Evolutionary conservation across 768 basidiomycete species (phyloP), one percentile per base, ranked within the genome.

Genomic region (Mycena chlorophos): DNA sequence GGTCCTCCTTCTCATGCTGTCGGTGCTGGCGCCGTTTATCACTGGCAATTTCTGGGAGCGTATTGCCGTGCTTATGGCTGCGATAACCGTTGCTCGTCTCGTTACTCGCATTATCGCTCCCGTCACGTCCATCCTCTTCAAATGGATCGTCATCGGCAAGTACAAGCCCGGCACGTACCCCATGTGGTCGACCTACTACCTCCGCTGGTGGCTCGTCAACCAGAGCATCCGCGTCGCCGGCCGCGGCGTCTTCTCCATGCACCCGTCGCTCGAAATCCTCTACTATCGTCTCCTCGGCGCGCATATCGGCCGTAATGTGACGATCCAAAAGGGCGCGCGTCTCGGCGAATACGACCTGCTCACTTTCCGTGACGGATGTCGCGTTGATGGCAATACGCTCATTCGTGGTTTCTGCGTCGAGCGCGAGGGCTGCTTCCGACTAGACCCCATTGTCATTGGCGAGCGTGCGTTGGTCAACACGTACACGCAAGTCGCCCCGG

Each of bases 241-340:
- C 1, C 72, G 74, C 31, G 78, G 77, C 2, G 64, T 80, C 26
- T 80, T 80, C 55, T 56, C 73, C 19, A 57, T 68, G 37, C 72
- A 76, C 53, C 74, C 77, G 2, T 61, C 63, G 5, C 57, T 77
- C 34, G 68, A 73, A 47, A 66, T 69, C 8, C 55, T 78, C 1
- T 78, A 80, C 66, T 78, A 74, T 63, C 76, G 77, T 8, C 61
- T 79, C 8, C 71, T 80, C 14, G 78, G 78, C 1, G 78, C 78
- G 6, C 68, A 62, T 31, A 75, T 80, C 29, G 78, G 77, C 19
- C 65, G 66, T 26, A 66, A 72, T 52, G 78, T 80, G 17, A 51
- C 52, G 30, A 75, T 80, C 39, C 71, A 73, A 43, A 68, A 73
- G 37, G 65, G 63, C n/a, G 73, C 74, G 0, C 66, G 60, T n/a